Conservation (phyloP, 2,329 filamentous ascomycete genomes). For the Rhytidhysteron rufulum region DNA sequence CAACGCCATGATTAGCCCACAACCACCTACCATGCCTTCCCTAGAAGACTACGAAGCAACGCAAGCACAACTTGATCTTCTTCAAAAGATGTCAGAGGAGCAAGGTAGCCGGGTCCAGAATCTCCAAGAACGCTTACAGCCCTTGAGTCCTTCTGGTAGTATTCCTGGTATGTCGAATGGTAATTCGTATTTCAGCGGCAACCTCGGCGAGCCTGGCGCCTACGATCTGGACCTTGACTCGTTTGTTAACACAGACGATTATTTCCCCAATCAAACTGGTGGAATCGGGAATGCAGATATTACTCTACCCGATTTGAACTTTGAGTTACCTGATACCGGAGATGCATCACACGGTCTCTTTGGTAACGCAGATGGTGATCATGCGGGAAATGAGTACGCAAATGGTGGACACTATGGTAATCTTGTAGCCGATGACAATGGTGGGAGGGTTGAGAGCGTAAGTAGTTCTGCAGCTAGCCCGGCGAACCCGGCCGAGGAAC, state of each 20-base stretch:
- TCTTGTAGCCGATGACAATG: slow-evolving; percentile 4
- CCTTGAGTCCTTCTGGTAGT: slow-evolving; percentile 73
- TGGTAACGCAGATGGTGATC: not conserved
- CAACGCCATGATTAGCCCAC: slow-evolving; percentile 56
- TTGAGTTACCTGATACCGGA: not conserved
- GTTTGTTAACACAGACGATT: slow-evolving; percentile 56
- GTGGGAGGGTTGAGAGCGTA: slow-evolving; percentile 38
- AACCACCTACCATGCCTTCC: slow-evolving; percentile 51
- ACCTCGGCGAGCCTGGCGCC: slow-evolving; percentile 34
- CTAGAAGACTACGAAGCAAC: slow-evolving; percentile 65
- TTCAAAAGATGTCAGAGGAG: slow-evolving; percentile 74
- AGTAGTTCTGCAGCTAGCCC: slow-evolving; percentile 38
- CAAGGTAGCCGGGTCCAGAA: slow-evolving; percentile 75
- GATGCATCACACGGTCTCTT: not conserved
- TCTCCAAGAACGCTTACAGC: slow-evolving; percentile 69
- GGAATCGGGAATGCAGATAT: not conserved
- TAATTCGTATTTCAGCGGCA: slow-evolving; percentile 29
- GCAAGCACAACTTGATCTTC: slow-evolving; percentile 70
- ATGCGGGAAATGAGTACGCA: not conserved
- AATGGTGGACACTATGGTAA: not conserved
- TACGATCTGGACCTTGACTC: slow-evolving; percentile 53
- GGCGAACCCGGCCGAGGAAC: slow-evolving; percentile 32
- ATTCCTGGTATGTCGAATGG: slow-evolving; percentile 62
- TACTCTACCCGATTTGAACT: slow-evolving; percentile 1
- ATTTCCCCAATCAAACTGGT: slow-evolving; percentile 38